Evolutionary conservation across 2,329 filamentous ascomycete species (phyloP), one percentile per base, ranked within the genome.

Genomic region (Monosporascus sp.): DNA sequence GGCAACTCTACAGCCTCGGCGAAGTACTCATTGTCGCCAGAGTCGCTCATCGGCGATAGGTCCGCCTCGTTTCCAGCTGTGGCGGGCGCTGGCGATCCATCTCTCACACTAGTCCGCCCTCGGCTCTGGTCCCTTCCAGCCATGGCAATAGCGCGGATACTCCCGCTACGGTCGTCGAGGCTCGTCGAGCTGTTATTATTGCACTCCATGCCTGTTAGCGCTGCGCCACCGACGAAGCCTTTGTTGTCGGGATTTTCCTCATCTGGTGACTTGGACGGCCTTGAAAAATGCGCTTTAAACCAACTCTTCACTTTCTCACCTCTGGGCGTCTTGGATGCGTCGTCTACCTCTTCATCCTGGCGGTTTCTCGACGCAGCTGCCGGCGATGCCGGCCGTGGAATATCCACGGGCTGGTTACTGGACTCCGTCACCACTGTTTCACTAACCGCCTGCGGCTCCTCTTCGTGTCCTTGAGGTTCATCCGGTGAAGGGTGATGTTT

Each of bases 211-310:
- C 68, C 74, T 1, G 71, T 73, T 6, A 80, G 66, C 11, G 75
- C 71, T 0, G 74, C 75, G 6, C 80, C 79, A 15, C 80, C 80
- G 15, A 82, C 63, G 56, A 83, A 82, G 24, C 72, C 66, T 51
- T 66, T 69, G 17, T 62, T 63, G 45, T 61, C 58, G 9, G 52
- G 36, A 45, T 56, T 56, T 1, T 72, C 65, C 11, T 73, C 72
- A 7, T 69, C 65, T 0, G 72, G 51, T 2, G 73, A 72, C 52
- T 74, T 76, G 8, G 72, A 67, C 5, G 71, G 59, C n/a, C 71
- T 69, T 0, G 72, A 74, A 55, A 83, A 78, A 6, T 74, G 77
- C 24, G 75, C 77, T 64, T 78, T 82, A 51, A 84, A 70, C 81
- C 81, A 83, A 39, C 72, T 74, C 58, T 75, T 81, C 44, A 81